Conservation (phyloP, 768 basidiomycete genomes). For the Termitomyces eurrhizus region DNA sequence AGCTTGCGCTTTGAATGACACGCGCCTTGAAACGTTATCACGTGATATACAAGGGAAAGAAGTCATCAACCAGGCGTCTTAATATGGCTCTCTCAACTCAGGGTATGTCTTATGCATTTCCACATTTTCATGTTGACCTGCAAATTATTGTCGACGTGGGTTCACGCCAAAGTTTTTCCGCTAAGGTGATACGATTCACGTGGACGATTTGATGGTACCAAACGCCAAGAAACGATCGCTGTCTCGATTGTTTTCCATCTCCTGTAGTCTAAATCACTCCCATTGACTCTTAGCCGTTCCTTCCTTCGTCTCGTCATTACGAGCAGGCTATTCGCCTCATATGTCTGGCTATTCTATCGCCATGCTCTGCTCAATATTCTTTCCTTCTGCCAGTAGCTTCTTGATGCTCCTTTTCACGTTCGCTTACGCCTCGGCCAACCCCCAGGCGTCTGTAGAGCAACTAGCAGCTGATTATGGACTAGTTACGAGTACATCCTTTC, state of each 20-base stretch:
- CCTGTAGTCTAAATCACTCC: too few relatives aligned
- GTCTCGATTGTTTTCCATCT: not conserved
- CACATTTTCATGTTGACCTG: not conserved
- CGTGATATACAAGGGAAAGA: not conserved
- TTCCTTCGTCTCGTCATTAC: not conserved
- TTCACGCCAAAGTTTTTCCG: not conserved
- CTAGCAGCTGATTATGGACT: slow-evolving; percentile 52
- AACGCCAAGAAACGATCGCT: not conserved
- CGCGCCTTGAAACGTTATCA: not conserved
- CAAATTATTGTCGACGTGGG: not conserved
- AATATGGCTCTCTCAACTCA: not conserved
- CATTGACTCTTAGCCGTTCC: not conserved
- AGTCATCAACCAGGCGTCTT: not conserved
- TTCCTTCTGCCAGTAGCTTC: slow-evolving; percentile 10
- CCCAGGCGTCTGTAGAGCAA: slow-evolving; percentile 29
- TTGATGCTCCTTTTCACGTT: slow-evolving; percentile 11
- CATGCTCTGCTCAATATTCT: slow-evolving; percentile 16
- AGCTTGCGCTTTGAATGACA: not conserved
- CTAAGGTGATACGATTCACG: not conserved
- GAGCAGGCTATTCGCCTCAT: not conserved
- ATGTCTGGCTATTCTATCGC: not conserved
- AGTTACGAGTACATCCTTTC: slow-evolving; percentile 57
- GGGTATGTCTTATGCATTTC: not conserved
- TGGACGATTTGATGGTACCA: not conserved
- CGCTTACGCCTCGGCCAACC: slow-evolving; percentile 19